These are phyloP conservation scores for Trichomonas vaginalis DNA, from an alignment of 208 protist genomes.

Conservation along the genomic window DNA sequence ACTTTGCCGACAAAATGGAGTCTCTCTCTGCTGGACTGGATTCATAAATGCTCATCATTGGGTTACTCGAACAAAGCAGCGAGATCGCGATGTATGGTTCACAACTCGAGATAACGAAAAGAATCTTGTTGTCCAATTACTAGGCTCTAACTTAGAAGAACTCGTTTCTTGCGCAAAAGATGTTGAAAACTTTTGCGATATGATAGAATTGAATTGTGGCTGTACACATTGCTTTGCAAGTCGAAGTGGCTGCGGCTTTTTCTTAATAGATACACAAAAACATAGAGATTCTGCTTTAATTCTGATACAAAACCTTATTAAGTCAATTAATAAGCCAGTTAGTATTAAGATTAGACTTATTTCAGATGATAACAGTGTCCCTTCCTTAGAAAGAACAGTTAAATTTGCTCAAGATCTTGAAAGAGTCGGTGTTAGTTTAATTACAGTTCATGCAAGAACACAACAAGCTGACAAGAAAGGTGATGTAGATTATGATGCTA, in stretches of 20 bases:
- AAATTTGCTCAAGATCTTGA: slow-evolving; percentile 13
- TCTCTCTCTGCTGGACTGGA: neutral
- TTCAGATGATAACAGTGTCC: neutral
- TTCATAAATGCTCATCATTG: neutral
- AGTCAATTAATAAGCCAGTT: slow-evolving; percentile 19
- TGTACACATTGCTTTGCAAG: slow-evolving; percentile 36
- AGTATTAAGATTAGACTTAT: slow-evolving; percentile 27
- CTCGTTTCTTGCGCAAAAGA: slow-evolving; percentile 3
- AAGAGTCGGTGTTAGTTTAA: neutral
- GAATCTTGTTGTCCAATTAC: slow-evolving; percentile 32
- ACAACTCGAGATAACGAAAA: neutral
- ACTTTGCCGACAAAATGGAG: slow-evolving; percentile 1
- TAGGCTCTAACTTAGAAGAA: slow-evolving; percentile 22
- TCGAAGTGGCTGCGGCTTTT: slow-evolving; percentile 35
- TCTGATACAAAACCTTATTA: neutral
- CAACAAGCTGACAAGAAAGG: slow-evolving; percentile 1
- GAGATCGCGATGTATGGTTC: neutral
- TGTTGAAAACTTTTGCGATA: slow-evolving; percentile 17
- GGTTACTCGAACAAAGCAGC: neutral
- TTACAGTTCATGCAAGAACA: slow-evolving; percentile 16
- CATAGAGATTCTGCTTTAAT: neutral
- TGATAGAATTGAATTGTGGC: slow-evolving; percentile 39
- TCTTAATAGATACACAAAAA: slow-evolving; percentile 22
- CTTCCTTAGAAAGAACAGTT: neutral
- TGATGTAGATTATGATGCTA: neutral